Evolutionary conservation across 202 grass and related monocot species (phyloP).

Genomic region (Setaria viridis): DNA sequence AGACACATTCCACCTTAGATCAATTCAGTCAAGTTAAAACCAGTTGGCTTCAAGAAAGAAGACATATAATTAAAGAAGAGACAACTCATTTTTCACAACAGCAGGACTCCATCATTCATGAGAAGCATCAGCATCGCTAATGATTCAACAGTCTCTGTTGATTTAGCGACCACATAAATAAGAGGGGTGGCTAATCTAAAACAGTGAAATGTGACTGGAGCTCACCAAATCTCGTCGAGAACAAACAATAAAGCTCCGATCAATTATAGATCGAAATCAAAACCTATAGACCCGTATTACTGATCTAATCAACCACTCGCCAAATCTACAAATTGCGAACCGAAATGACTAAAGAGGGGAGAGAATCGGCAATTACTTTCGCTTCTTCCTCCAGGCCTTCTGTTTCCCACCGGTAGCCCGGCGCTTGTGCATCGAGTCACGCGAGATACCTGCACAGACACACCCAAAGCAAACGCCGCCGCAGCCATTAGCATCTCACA

Average conservation of each 20-base stretch:
- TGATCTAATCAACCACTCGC: not conserved
- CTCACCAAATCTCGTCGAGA: not conserved
- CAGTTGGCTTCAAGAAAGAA: not conserved
- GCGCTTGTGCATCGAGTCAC: conserved; percentile 84
- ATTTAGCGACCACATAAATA: not conserved
- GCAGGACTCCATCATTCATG: not conserved
- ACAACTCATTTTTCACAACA: not conserved
- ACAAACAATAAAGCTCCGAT: not conserved
- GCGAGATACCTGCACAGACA: conserved; percentile 71
- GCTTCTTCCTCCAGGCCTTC: conserved; percentile 91
- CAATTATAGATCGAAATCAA: not conserved
- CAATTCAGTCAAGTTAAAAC: not conserved
- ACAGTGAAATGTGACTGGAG: not conserved
- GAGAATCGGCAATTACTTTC: conserved; percentile 55
- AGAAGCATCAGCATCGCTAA: not conserved
- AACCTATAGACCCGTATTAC: not conserved
- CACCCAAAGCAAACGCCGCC: not conserved
- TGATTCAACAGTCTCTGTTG: not conserved
- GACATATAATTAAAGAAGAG: not conserved
- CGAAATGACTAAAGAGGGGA: not conserved
- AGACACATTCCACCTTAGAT: not conserved
- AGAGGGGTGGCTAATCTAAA: not conserved
- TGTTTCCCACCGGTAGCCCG: conserved; percentile 75
- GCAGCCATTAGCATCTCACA: conserved; percentile 21
- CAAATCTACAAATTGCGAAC: not conserved